phyloP scores from a whole-genome alignment of 192 early-diverging fungal genomes.

The Diversispora epigaea region DNA sequence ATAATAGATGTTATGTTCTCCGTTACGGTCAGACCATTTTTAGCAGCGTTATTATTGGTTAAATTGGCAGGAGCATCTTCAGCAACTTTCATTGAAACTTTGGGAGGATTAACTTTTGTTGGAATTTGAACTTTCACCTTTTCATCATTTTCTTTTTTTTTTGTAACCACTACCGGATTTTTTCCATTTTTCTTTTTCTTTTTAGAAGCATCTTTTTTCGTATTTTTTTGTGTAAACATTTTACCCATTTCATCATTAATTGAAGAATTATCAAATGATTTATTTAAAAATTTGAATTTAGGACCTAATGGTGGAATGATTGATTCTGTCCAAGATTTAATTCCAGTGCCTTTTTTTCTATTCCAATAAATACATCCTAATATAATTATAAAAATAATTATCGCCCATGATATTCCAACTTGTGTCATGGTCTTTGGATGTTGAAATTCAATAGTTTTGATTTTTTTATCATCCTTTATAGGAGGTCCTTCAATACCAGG shows the following conservation, averaged over 20 bases:
- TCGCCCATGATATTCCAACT: conserved; percentile 8
- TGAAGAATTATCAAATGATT: neutral
- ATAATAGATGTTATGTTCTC: neutral
- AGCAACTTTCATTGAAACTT: neutral
- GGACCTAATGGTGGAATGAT: neutral
- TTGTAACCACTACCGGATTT: neutral
- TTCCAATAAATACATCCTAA: conserved; percentile 19
- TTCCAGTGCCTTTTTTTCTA: neutral
- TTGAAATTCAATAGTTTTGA: neutral
- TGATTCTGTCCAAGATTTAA: neutral
- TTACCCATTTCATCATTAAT: neutral
- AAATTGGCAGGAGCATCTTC: neutral
- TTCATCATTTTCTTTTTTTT: conserved; percentile 17
- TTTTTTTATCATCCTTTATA: neutral
- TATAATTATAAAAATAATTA: neutral
- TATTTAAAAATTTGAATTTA: too few relatives aligned
- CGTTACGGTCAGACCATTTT: neutral
- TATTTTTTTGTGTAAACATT: neutral
- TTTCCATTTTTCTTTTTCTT: conserved; percentile 19
- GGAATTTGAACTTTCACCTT: neutral
- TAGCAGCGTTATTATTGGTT: neutral
- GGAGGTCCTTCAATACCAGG: neutral
- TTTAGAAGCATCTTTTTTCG: neutral
- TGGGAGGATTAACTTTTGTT: neutral
- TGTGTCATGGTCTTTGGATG: neutral